These are phyloP conservation scores for Lumnitzera littorea DNA, from an alignment of 345 rosid species.

Conservation along the genomic window DNA sequence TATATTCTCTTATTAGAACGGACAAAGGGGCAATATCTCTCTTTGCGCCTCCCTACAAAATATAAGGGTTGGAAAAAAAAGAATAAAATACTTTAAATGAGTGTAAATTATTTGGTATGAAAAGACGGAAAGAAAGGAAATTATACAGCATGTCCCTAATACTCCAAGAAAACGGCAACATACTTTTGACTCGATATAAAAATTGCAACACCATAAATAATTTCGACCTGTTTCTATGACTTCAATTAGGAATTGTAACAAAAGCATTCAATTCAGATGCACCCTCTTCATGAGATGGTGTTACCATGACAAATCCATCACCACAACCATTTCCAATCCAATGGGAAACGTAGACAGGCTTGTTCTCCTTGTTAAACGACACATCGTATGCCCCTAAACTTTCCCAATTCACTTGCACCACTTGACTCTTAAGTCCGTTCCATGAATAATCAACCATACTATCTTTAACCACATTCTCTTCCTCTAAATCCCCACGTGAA, in stretches of 20 bases:
- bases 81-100: too few relatives aligned
- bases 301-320: constrained; percentile 34
- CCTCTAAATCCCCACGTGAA: constrained; percentile 20
- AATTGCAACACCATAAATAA: background rate
- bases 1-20: too few relatives aligned
- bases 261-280: constrained; percentile 14
- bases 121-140: too few relatives aligned
- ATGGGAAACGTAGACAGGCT: constrained; percentile 25
- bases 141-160: too few relatives aligned
- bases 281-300: constrained; percentile 16
- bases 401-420: constrained; percentile 22
- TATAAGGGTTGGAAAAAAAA: too few relatives aligned
- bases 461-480: constrained; percentile 22
- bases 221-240: background rate
- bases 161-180: background rate
- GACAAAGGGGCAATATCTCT: too few relatives aligned
- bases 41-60: too few relatives aligned
- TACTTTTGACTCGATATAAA: background rate
- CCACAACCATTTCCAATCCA: constrained; percentile 40
- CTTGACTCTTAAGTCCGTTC: background rate
- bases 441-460: background rate
- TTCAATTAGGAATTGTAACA: constrained; percentile 24
- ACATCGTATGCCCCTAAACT: constrained; percentile 25
- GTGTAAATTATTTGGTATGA: too few relatives aligned
- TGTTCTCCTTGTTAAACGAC: constrained; percentile 27